A percentile compares a stretch with the other conserved stretches of the same genome.
phyloP scores from a whole-genome alignment of 2,329 filamentous ascomycete genomes.

The Trichoderma polysporum region DNA sequence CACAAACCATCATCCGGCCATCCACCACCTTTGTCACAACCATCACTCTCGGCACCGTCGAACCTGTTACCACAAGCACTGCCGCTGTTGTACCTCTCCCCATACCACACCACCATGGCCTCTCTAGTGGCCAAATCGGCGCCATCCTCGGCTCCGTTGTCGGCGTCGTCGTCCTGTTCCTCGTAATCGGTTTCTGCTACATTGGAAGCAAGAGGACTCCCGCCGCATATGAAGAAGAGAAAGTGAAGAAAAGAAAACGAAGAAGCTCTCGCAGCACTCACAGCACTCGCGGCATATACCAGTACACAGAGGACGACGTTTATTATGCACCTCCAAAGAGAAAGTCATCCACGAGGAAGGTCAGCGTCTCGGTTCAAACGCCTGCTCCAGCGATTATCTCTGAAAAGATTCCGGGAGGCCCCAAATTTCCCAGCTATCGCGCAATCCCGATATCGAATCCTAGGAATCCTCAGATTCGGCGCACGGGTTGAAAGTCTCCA shows the following conservation, averaged over 20 bases:
- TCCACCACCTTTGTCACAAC: constrained; percentile 39
- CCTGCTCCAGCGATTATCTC: constrained; percentile 25
- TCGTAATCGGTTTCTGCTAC: constrained; percentile 37
- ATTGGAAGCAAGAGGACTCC: neutral
- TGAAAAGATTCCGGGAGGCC: constrained; percentile 36
- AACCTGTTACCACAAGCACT: constrained; percentile 21
- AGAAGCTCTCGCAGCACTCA: neutral
- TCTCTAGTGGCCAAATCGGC: constrained; percentile 41
- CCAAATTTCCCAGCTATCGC: constrained; percentile 35
- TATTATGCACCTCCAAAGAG: neutral
- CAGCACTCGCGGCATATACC: constrained; percentile 1
- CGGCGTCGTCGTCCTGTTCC: constrained; percentile 37
- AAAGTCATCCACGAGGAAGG: neutral
- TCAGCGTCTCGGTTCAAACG: neutral
- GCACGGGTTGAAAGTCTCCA: neutral
- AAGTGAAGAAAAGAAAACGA: neutral
- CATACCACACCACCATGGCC: constrained; percentile 23
- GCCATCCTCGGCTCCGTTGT: constrained; percentile 43
- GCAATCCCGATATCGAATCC: constrained; percentile 37
- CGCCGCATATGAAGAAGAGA: constrained; percentile 8
- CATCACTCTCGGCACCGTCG: constrained; percentile 32
- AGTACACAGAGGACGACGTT: constrained; percentile 8
- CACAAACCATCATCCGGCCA: constrained; percentile 37
- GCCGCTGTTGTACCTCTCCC: constrained; percentile 18
- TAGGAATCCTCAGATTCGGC: constrained; percentile 23